Conservation (phyloP, 2,329 filamentous ascomycete genomes). For the Botryosphaeria dothidea region DNA sequence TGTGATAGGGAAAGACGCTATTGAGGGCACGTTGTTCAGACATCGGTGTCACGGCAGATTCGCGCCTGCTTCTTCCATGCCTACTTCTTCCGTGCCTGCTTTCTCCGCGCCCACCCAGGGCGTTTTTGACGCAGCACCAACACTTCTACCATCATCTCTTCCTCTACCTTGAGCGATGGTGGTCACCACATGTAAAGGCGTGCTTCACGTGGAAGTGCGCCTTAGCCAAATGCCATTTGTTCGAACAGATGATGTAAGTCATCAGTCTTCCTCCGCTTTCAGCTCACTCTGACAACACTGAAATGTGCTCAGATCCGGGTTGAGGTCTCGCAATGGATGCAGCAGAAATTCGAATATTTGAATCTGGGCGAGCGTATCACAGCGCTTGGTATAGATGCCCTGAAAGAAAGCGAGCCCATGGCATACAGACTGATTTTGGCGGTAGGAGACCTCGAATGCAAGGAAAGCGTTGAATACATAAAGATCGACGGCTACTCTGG, state of each 20-base stretch:
- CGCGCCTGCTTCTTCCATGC: background rate
- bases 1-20: too few species aligned
- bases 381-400: conserved; percentile 28
- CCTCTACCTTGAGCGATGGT: too few species aligned
- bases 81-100: background rate
- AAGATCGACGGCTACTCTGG: conserved; percentile 43
- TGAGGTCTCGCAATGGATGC: conserved; percentile 40
- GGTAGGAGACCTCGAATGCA: conserved; percentile 30
- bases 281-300: background rate
- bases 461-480: conserved; percentile 34
- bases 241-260: background rate
- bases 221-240: background rate
- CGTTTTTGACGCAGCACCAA: too few species aligned
- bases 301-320: conserved; percentile 33
- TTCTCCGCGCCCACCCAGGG: too few species aligned
- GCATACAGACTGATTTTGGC: background rate
- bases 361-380: conserved; percentile 36
- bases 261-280: too few species aligned
- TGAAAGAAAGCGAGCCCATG: background rate
- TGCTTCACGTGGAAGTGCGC: conserved; percentile 9
- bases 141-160: too few species aligned
- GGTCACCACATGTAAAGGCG: background rate
- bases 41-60: too few species aligned
- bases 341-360: conserved; percentile 34
- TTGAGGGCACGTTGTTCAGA: too few species aligned